Evolutionary conservation across 352 stramenopile species (phyloP).

Genomic region (Elongisporangium undulatum): DNA sequence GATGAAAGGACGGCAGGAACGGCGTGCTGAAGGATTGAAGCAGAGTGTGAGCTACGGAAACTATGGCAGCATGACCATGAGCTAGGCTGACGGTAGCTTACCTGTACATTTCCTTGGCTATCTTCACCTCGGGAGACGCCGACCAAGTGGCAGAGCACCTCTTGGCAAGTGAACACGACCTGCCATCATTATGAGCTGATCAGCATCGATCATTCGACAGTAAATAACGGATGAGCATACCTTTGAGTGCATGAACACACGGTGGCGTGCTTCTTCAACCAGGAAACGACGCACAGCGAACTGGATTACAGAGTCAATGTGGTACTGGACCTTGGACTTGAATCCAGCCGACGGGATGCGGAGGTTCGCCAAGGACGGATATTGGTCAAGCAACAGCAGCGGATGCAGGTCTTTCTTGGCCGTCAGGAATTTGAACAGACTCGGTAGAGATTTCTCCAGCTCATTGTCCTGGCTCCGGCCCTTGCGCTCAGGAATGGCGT

Average conservation of each 20-base stretch:
- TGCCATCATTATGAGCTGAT: constrained; percentile 7
- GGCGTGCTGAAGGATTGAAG: constrained; percentile 37
- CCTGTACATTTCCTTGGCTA: constrained; percentile 62
- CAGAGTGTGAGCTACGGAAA: neutral
- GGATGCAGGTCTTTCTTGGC: constrained; percentile 25
- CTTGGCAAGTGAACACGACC: constrained; percentile 41
- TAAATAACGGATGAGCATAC: neutral
- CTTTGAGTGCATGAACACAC: constrained; percentile 30
- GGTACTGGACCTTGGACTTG: constrained; percentile 41
- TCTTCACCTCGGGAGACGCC: constrained; percentile 57
- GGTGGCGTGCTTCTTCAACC: constrained; percentile 41
- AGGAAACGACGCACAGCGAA: constrained; percentile 57
- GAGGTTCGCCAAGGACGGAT: constrained; percentile 46
- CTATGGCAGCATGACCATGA: neutral
- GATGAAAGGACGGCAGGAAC: constrained; percentile 63
- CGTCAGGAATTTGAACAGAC: constrained; percentile 29
- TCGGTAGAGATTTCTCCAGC: constrained; percentile 36
- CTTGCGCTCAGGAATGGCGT: constrained; percentile 34
- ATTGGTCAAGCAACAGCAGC: constrained; percentile 42
- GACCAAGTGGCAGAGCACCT: constrained; percentile 57
- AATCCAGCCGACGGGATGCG: constrained; percentile 34
- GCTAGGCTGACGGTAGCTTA: constrained; percentile 15
- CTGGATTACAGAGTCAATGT: constrained; percentile 45
- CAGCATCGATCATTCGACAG: neutral
- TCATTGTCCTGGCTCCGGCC: constrained; percentile 16